Conservation (phyloP, 1,284 basidiomycete species). For the Moniliella sp. region DNA sequence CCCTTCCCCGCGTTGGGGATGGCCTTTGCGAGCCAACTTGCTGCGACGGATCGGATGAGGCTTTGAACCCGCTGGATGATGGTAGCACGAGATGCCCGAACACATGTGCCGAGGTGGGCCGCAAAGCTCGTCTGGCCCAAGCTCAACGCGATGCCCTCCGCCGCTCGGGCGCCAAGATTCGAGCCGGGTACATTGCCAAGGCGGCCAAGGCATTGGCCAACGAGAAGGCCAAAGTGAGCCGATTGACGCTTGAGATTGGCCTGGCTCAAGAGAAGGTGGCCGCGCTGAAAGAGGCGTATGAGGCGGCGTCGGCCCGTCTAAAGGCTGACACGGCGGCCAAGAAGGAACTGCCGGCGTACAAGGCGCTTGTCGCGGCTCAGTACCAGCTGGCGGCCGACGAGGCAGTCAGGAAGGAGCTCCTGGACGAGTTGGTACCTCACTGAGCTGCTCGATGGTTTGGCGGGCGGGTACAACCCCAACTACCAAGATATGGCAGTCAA, state of each 20-base stretch:
- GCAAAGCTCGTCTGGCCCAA: conserved; percentile 45
- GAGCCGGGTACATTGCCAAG: conserved; percentile 63
- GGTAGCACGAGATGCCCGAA: conserved; percentile 47
- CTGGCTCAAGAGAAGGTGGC: conserved; percentile 38
- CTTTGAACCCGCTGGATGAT: no score
- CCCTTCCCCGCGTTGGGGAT: conserved; percentile 62
- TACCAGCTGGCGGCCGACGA: no score
- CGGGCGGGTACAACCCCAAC: conserved; percentile 77
- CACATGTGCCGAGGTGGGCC: conserved; percentile 54
- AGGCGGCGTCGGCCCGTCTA: conserved; percentile 11
- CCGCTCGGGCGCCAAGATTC: conserved; percentile 71
- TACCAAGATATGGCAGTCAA: conserved; percentile 97
- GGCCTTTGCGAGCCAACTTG: conserved; percentile 83
- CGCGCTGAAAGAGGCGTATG: conserved; percentile 7
- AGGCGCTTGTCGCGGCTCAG: no score
- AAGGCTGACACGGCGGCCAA: conserved; percentile 38
- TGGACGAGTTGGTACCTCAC: no score
- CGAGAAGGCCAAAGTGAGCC: conserved; percentile 17
- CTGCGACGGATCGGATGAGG: conserved; percentile 91
- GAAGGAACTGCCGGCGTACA: conserved; percentile 57
- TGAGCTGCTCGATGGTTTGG: conserved; percentile 61
- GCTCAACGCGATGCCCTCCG: conserved; percentile 55
- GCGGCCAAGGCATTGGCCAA: conserved; percentile 43
- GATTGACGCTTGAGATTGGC: conserved; percentile 43
- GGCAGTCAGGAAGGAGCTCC: no score